Base-by-base conservation (phyloP, 257 asterid species). In the Lithospermum erythrorhizon region DNA sequence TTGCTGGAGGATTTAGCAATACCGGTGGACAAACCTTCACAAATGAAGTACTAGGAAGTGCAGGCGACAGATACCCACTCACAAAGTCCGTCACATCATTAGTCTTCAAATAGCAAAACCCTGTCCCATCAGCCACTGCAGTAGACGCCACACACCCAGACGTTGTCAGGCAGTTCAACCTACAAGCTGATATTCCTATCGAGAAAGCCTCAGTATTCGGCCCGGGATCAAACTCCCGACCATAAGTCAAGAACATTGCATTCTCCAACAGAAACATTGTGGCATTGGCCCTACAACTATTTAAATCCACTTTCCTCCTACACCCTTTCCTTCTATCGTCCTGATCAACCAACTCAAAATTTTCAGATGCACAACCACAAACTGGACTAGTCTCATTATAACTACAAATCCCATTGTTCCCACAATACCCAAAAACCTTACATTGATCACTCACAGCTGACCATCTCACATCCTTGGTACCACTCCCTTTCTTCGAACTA, bases 381-480 rank as follows among this genome's bases (percentile, higher is more conserved):
- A 74, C 66, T 0, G 95, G 95, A 15, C 72, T 66, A 0, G 83
- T 68, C 0, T 82, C 85, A 58, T 82, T 78, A 68, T 87, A 87
- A 61, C 95, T 78, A 57, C 97, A 89, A 19, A 89, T 72, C 41
- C 97, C 97, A 52, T 73, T 63, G 66, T 89, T 73, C 62, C 97
- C 97, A 74, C 97, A 89, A 68, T 60, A 89, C 6, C 87, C 97
- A 65, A 65, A 89, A 64, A 89, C 95, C 55, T 63, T 79, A 59
- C 97, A 89, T 51, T 86, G 97, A 78, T 89, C 85, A 54, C 80
- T 71, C 59, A 89, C 74, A 22, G 95, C 95, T 68, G 97, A 80
- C 97, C 97, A 89, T 57, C 79, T 81, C 65, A 66, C 58, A 24
- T 25, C 60, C 67, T 59, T 53, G 35, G 48, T 62, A 16, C 87